Evolutionary conservation across 2,329 filamentous ascomycete genomes (phyloP), one percentile per base, ranked within the genome.

Genomic region (Plenodomus tracheiphilus): DNA sequence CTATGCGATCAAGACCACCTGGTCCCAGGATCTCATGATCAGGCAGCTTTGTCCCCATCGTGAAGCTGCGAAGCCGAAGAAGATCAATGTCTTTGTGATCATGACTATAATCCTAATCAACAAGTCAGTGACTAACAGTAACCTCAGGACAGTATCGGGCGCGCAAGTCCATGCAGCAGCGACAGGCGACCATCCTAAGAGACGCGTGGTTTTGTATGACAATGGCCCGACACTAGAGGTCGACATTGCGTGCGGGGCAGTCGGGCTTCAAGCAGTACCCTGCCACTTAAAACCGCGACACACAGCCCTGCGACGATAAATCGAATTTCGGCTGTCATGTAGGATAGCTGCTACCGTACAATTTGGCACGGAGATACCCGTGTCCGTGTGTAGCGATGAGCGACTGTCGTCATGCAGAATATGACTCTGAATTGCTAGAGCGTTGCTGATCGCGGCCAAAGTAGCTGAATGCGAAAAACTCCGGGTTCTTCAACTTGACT

Each of bases 61-160:
- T 92, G 69, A 88, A 96, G 70, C 86, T 94, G 52, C 85, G 82
- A 65, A 97, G 79, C 61, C 91, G 88, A 46, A 96, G 78, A 43
- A 97, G 79, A 46, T 86, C 84, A 63, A 96, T 91, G 59, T 96
- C 88, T 36, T 82, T 77, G 67, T 96, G 89, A 49, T 89, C 85
- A 17, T 81, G 80, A 38, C 83, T 77, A 66, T 88, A 96, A 39
- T 88, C 90, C 87, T 93, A 15, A 32, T 65, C 19, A 46, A 17
- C 46, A 56, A 39, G 58, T 71, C 58, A 71, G 67, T 15, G 28
- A 32, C 59, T 55, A 25, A 25, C 18, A 4, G 15, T 2, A 43
- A 20, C 17, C 18, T 5, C 19, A 37, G 6, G 21, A 28, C 3
- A 32, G 4, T 8, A 32, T 11, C 4, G 5, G 10, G 22, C 10